Conservation (phyloP, 192 early-diverging fungal species). For the Backusella mclennaniae region DNA sequence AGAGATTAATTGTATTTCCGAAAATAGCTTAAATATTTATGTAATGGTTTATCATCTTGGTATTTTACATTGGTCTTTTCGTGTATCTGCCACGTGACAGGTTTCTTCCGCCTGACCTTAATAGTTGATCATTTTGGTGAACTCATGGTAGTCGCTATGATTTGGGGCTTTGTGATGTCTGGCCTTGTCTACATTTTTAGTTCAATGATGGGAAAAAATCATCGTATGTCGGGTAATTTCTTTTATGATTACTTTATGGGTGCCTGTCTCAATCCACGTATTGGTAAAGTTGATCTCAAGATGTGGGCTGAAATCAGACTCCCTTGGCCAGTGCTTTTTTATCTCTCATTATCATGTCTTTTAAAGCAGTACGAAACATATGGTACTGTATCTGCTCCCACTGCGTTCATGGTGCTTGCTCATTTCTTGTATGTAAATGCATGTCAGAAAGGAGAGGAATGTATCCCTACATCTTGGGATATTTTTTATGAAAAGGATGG, state of each 20-base stretch:
- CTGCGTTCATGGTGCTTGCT: slow-evolving; percentile 46
- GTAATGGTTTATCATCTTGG: slow-evolving; percentile 52
- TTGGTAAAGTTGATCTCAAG: slow-evolving; percentile 47
- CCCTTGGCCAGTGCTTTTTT: slow-evolving; percentile 49
- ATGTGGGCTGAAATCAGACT: slow-evolving; percentile 51
- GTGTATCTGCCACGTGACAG: slow-evolving; percentile 41
- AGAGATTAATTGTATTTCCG: background rate
- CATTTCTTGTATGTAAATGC: slow-evolving; percentile 52
- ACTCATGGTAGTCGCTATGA: slow-evolving; percentile 52
- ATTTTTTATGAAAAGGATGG: slow-evolving; percentile 54
- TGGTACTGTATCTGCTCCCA: slow-evolving; percentile 40
- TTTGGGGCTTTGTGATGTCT: slow-evolving; percentile 47
- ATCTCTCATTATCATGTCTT: slow-evolving; percentile 45
- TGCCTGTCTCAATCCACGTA: slow-evolving; percentile 41
- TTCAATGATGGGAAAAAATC: slow-evolving; percentile 34
- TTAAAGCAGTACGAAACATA: slow-evolving; percentile 44
- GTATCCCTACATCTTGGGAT: slow-evolving; percentile 51
- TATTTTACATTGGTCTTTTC: slow-evolving; percentile 46
- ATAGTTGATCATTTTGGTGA: slow-evolving; percentile 57
- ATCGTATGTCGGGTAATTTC: slow-evolving; percentile 56
- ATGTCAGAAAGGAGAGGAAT: slow-evolving; percentile 50
- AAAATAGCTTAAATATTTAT: slow-evolving; percentile 49
- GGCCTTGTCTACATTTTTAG: slow-evolving; percentile 36
- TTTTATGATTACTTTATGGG: slow-evolving; percentile 53
- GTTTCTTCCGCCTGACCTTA: slow-evolving; percentile 42